Percentiles rank a stretch among this genome's conserved stretches.
Conservation (phyloP, 176 grass and related monocot species). For the Saccharum spontaneum region DNA sequence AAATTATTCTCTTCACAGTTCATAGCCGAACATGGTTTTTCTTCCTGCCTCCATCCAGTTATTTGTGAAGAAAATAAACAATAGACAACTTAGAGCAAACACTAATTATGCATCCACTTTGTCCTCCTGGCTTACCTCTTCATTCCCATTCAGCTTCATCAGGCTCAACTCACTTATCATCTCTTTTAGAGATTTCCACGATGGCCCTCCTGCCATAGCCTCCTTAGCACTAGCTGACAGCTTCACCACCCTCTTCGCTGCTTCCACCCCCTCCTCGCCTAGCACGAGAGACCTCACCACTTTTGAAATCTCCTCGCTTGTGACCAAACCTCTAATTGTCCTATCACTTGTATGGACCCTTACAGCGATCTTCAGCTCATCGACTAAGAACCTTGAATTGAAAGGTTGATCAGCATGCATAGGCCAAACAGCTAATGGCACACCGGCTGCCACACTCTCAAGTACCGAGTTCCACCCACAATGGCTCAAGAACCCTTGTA, state of each 20-base stretch:
- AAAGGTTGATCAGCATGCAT: slow-evolving; percentile 56
- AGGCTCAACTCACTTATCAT: slow-evolving; percentile 47
- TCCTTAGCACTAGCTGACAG: neutral
- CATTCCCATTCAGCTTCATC: neutral
- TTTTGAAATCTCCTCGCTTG: slow-evolving; percentile 34
- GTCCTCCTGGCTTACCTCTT: neutral
- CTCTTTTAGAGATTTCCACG: slow-evolving; percentile 37
- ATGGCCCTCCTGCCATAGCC: slow-evolving; percentile 41
- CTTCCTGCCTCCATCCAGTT: neutral
- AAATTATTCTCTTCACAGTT: no score
- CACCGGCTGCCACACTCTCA: slow-evolving; percentile 35
- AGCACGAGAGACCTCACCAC: slow-evolving; percentile 32
- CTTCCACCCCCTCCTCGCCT: slow-evolving; percentile 23
- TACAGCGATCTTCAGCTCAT: slow-evolving; percentile 55
- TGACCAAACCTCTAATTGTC: slow-evolving; percentile 41
- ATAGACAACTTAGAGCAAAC: neutral
- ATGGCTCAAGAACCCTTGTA: slow-evolving; percentile 59
- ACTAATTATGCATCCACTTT: neutral
- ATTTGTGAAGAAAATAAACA: neutral
- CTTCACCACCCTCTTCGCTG: neutral
- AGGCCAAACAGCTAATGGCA: slow-evolving; percentile 62
- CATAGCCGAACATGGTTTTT: neutral
- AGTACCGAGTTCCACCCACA: slow-evolving; percentile 80
- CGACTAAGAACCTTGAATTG: slow-evolving; percentile 47
- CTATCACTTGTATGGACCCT: slow-evolving; percentile 38